phyloP scores from a whole-genome alignment of 345 rosid species.

The Excoecaria agallocha region DNA sequence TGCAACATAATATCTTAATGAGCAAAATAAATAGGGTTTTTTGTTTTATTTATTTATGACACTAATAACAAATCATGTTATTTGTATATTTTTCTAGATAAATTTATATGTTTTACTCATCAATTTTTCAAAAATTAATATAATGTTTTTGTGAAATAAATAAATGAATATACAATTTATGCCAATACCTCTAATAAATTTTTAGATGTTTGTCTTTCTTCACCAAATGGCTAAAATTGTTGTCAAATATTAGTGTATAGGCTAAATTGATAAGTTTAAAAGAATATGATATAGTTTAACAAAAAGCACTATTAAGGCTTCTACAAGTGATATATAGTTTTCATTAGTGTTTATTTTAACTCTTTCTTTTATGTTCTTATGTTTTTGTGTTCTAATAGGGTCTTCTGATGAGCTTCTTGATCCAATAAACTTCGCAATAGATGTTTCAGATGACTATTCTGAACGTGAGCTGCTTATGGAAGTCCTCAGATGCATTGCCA shows the following conservation, averaged over 20 bases:
- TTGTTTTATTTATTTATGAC: neutral
- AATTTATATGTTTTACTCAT: neutral
- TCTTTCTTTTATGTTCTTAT: constrained; percentile 8
- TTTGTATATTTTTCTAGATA: neutral
- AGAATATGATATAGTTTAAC: neutral
- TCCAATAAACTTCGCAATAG: constrained; percentile 40
- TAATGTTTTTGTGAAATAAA: neutral
- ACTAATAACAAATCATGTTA: neutral
- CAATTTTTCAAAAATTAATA: neutral
- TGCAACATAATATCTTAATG: neutral
- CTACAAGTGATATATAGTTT: neutral
- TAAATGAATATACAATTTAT: neutral
- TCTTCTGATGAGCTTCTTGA: constrained; percentile 48
- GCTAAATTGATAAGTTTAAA: neutral
- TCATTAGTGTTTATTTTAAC: neutral
- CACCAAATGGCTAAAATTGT: neutral
- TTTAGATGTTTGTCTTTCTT: neutral
- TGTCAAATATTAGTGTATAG: neutral
- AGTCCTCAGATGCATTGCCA: constrained; percentile 54
- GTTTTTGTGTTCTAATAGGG: constrained; percentile 39
- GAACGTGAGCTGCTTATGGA: constrained; percentile 64
- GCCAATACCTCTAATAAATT: no score
- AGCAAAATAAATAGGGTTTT: neutral
- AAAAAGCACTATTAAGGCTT: neutral
- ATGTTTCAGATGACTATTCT: constrained; percentile 36